Evolutionary conservation across 2,329 filamentous ascomycete species (phyloP), one percentile per base, ranked within the genome.

Genomic region (Penicillium freii): DNA sequence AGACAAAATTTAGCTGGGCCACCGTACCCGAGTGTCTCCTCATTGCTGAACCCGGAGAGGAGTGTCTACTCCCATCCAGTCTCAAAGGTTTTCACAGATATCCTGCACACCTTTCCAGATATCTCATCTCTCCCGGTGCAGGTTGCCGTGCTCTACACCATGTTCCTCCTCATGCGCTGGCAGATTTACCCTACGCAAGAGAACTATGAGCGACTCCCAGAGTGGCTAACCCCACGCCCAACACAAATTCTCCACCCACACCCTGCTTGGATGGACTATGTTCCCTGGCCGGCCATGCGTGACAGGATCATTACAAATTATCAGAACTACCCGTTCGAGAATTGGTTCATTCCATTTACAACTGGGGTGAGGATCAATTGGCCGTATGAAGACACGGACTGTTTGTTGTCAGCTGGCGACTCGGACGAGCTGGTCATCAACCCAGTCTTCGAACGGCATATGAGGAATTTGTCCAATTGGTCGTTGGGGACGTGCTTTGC

Each of bases 141-240:
- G 66, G 85, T 95, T 0, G 91, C 89, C 9, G 85, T 91, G 7
- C 81, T 96, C 8, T 95, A 92, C 71, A 79, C 88, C 69, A 95
- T 96, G 90, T 96, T 95, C 74, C 81, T 92, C 33, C 71, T 92
- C 62, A 91, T 94, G 87, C 84, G 88, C 42, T 96, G 92, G 90
- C 87, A 91, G 71, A 88, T 96, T 56, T 84, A 84, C 29, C 91
- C 91, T 0, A 90, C 90, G 0, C 81, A 82, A 59, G 88, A 92
- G 64, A 95, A 92, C 75, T 92, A 89, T 72, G 84, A 91, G 25
- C 82, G 88, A 4, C 76, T 96, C 11, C 91, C 92, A 0, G 80
- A 85, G 5, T 96, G 89, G 85, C 77, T 87, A 39, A 82, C 82
- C 0, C 91, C 92, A 1, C 78, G 82, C 1, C 80, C 83, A 0